A percentile compares a stretch with the other conserved stretches of the same genome.
These are phyloP conservation scores for Triticum timopheevii DNA, from an alignment of 176 grass and related monocot species.

Conservation along the genomic window DNA sequence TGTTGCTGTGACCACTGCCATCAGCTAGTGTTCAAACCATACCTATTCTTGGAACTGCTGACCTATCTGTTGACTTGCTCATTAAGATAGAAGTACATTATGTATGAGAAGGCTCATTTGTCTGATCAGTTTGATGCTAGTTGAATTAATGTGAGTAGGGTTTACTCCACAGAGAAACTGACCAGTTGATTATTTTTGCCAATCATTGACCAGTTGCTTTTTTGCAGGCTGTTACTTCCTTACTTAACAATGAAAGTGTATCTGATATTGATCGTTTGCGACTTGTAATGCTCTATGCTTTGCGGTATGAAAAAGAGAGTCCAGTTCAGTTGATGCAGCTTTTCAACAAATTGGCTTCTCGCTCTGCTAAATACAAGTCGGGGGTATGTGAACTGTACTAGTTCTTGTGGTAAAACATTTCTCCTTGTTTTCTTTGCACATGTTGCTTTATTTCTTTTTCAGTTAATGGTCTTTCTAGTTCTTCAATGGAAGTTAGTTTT, in stretches of 20 bases:
- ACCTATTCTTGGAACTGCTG: not conserved
- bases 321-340: slow-evolving; percentile 99
- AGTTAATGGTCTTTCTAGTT: not conserved
- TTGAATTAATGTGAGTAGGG: not conserved
- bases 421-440: slow-evolving; percentile 22
- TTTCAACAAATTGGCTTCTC: slow-evolving; percentile 97
- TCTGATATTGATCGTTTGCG: slow-evolving; percentile 89
- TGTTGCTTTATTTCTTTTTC: not conserved
- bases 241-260: slow-evolving; percentile 89
- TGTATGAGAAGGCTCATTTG: slow-evolving; percentile 2
- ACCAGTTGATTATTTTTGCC: slow-evolving; percentile 10
- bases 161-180: not conserved
- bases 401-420: slow-evolving; percentile 25
- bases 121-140: slow-evolving; percentile 12
- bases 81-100: not conserved
- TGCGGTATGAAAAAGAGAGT: slow-evolving; percentile 98
- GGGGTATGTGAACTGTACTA: slow-evolving; percentile 65
- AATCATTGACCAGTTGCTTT: slow-evolving; percentile 23
- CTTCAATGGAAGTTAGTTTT: not conserved
- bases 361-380: slow-evolving; percentile 92
- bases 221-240: slow-evolving; percentile 74
- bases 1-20: slow-evolving; percentile 3
- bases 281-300: slow-evolving; percentile 85
- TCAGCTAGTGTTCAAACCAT: slow-evolving; percentile 7
- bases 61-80: not conserved